Percentiles rank a stretch among this genome's conserved stretches.
Evolutionary conservation across 2,329 filamentous ascomycete species (phyloP).

Genomic region (Parafenestella ontariensis): DNA sequence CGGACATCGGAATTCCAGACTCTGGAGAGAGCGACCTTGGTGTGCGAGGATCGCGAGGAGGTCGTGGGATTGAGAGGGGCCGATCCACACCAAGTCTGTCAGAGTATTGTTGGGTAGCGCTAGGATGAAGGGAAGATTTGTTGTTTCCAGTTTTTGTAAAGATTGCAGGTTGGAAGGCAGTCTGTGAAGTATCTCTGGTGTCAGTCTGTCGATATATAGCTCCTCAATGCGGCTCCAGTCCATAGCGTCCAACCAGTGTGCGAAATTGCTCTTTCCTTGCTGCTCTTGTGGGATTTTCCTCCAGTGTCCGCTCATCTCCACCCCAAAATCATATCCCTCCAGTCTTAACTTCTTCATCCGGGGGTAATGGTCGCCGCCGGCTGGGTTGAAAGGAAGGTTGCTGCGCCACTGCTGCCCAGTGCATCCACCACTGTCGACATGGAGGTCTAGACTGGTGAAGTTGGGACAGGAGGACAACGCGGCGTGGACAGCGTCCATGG

Average conservation of each 20-base stretch:
- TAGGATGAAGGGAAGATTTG: constrained; percentile 8
- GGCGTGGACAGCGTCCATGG: constrained; percentile 10
- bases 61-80: background rate
- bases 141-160: constrained; percentile 7
- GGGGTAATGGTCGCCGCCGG: constrained; percentile 16
- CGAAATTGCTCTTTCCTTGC: constrained; percentile 11
- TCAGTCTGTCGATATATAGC: background rate
- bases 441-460: constrained; percentile 17
- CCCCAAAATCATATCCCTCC: constrained; percentile 15
- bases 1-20: constrained; percentile 8
- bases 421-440: constrained; percentile 6
- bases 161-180: background rate
- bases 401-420: constrained; percentile 4
- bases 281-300: constrained; percentile 1
- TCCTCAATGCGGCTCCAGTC: constrained; percentile 15
- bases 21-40: constrained; percentile 15
- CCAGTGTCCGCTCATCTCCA: background rate
- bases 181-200: background rate
- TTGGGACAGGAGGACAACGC: constrained; percentile 19
- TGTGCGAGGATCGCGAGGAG: constrained; percentile 6
- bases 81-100: constrained; percentile 8
- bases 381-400: constrained; percentile 16
- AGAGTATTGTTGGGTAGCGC: constrained; percentile 11
- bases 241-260: constrained; percentile 23
- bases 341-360: constrained; percentile 11